Percentiles rank a stretch among this genome's conserved stretches.
These are phyloP conservation scores for Nemophila menziesii DNA, from an alignment of 257 asterid genomes.

Conservation along the genomic window DNA sequence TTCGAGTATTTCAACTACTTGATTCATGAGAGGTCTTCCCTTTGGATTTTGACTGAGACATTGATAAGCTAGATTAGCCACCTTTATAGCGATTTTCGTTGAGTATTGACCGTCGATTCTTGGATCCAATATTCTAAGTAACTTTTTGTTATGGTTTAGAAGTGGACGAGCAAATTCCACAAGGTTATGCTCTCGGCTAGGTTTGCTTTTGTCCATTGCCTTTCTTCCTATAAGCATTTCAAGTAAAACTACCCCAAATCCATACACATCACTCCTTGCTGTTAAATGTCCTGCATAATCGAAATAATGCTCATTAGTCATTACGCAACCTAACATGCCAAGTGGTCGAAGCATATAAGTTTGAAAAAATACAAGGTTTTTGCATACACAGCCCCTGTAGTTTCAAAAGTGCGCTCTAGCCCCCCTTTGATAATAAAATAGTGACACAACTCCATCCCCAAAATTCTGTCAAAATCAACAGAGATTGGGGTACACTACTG, in stretches of 20 bases:
- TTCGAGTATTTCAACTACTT: slow-evolving; percentile 78
- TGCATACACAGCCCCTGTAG: too few species aligned
- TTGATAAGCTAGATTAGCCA: slow-evolving; percentile 72
- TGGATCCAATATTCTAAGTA: slow-evolving; percentile 62
- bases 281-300: slow-evolving; percentile 62
- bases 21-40: slow-evolving; percentile 81
- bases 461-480: too few species aligned
- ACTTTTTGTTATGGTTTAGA: slow-evolving; percentile 61
- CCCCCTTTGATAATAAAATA: too few species aligned
- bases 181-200: slow-evolving; percentile 82
- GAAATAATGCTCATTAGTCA: background rate
- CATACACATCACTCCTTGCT: slow-evolving; percentile 82
- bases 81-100: slow-evolving; percentile 44
- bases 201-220: slow-evolving; percentile 89
- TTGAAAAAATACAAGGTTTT: too few species aligned
- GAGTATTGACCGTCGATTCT: slow-evolving; percentile 92
- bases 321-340: background rate
- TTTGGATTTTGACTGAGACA: slow-evolving; percentile 92
- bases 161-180: slow-evolving; percentile 94
- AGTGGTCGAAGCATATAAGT: background rate
- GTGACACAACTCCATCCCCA: too few species aligned
- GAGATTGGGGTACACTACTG: too few species aligned
- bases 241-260: slow-evolving; percentile 84
- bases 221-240: slow-evolving; percentile 85
- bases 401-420: too few species aligned